Evolutionary conservation across 257 asterid genomes (phyloP), one percentile per base, ranked within the genome.

Genomic region (Mentha longifolia): DNA sequence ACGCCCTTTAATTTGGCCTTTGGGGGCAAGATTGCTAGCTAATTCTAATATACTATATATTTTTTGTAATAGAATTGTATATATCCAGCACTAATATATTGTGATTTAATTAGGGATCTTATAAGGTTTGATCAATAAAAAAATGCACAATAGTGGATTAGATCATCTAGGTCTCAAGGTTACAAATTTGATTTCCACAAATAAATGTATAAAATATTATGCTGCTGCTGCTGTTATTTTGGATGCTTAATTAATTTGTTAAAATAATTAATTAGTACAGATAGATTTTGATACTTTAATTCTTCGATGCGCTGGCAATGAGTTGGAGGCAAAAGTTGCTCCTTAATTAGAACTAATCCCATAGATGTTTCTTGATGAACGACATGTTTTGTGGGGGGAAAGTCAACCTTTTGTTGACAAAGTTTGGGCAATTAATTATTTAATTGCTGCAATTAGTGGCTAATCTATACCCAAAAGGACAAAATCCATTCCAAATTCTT

Each of bases 381-480:
- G 39, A 35, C 39, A 35, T 35, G 39, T 35, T 35, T 35, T 35
- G 39, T 35, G 28, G 20, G n/a, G 37, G 4, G 20, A 55, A 55
- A 22, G 61, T 22, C 61, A 20, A 55, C 9, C 2, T 52, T 22
- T 22, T 22, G 37, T 52, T 54, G 33, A 54, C 60, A 20, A 19
- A 54, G 39, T 35, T 35, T 35, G 39, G 7, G 8, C 39, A 35
- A 35, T 35, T 35, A 35, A 35, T 35, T 35, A 35, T 5, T 35
- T 35, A 37, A 7, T 41, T 19, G 4, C 17, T 6, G 17, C 1
- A 54, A 39, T 17, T 70, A 57, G 59, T 70, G 67, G 67, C 66
- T 58, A 70, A 43, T 43, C 30, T 43, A 46, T 6, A 57, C 13
- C 66, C 57, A 25, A 42, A 52, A 42, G 51, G 62, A 4, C 64